phyloP scores from a whole-genome alignment of 768 basidiomycete species.

The Cubamyces lactineus region DNA sequence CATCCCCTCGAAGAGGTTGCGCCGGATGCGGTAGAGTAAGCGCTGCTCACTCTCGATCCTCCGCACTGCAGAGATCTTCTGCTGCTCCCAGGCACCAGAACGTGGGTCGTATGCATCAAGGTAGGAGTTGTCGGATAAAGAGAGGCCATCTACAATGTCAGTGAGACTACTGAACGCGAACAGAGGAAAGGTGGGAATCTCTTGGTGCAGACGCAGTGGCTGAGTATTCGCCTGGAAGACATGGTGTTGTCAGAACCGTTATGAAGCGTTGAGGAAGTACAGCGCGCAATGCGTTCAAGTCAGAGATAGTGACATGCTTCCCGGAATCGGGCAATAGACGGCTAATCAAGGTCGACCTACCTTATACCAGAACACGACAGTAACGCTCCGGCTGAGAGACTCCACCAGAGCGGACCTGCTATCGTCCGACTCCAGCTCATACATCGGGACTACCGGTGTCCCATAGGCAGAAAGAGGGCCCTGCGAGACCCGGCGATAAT shows the following conservation, averaged over 20 bases:
- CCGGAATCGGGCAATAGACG: not conserved
- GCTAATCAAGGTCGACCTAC: conserved; percentile 35
- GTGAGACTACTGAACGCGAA: conserved; percentile 60
- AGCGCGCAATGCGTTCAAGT: too few relatives aligned
- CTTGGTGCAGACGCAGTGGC: conserved; percentile 28
- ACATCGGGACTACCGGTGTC: not conserved
- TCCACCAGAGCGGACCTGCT: conserved; percentile 33
- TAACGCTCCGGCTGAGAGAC: conserved; percentile 55
- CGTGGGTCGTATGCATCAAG: conserved; percentile 61
- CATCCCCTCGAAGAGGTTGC: conserved; percentile 60
- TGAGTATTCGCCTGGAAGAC: conserved; percentile 24
- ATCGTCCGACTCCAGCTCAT: conserved; percentile 7
- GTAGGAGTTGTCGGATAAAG: conserved; percentile 53
- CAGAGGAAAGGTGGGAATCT: conserved; percentile 63
- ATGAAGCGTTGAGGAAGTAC: not conserved
- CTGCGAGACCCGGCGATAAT: not conserved
- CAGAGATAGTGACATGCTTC: not conserved
- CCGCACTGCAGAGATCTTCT: conserved; percentile 60
- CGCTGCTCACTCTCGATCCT: conserved; percentile 62
- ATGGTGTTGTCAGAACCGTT: not conserved
- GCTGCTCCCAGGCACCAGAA: conserved; percentile 69
- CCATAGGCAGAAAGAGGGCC: not conserved
- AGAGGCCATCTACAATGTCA: conserved; percentile 57
- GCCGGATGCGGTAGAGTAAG: conserved; percentile 62
- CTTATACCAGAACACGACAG: conserved; percentile 73